Evolutionary conservation across 768 basidiomycete genomes (phyloP), one percentile per base, ranked within the genome.

Genomic region (Suillus subluteus): DNA sequence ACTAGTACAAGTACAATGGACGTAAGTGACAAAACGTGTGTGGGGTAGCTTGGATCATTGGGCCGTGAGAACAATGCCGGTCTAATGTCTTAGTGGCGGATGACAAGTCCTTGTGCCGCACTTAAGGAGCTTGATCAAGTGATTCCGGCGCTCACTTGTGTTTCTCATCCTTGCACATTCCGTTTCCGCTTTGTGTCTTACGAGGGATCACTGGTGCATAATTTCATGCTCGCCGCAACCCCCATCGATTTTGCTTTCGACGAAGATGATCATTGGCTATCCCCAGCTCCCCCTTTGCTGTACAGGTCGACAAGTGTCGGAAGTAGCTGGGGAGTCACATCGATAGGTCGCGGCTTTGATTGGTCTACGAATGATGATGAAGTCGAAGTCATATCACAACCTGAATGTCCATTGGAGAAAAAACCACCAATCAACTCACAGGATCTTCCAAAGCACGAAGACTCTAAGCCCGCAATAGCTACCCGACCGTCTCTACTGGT

Each of bases 281-380:
- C 83, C 35, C 81, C 86, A 50, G 79, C 82, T 44, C 81, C 83
- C 38, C 76, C 83, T 5, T 77, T 83, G 37, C 82, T 89, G 23
- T 87, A 88, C 78, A 82, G 86, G 66, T 80, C 89, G 8, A 84
- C 90, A 48, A 91, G 89, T 66, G 87, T 90, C 63, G 87, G 88
- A 40, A 87, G 87, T 68, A 93, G 91, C 78, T 95, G 91, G 91
- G 90, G 90, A 8, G 92, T 95, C 67, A 94, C 93, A 23, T 92
- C 87, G 44, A 89, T 94, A 58, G 93, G 93, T 13, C 87, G 91
- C 58, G 93, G 93, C 21, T 94, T 92, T 73, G 82, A 91, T 76
- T 94, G 92, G 91, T 83, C 82, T 64, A 78, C 82, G 66, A 79
- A 79, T 52, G 81, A 82, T 43, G 74, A 78, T 43, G 68, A 64